Percentiles rank a stretch among this genome's conserved stretches.
These are phyloP conservation scores for Sclerotinia minor DNA, from an alignment of 2,329 filamentous ascomycete genomes.

Conservation along the genomic window DNA sequence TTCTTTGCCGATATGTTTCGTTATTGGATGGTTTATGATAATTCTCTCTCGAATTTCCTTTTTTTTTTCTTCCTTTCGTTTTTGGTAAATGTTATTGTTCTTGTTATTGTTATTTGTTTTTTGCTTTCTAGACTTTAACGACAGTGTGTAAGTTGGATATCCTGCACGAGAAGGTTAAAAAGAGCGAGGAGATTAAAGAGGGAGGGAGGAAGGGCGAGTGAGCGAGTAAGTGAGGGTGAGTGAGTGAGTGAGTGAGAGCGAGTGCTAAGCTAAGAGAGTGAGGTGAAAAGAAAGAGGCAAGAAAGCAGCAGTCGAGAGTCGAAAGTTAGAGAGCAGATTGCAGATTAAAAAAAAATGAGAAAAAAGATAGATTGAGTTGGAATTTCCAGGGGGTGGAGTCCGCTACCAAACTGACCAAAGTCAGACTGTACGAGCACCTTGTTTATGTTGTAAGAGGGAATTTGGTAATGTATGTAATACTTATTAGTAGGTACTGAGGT, in stretches of 20 bases:
- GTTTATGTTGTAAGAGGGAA: too few relatives aligned
- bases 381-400: too few relatives aligned
- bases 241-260: not conserved
- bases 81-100: not conserved
- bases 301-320: not conserved
- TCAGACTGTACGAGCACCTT: too few relatives aligned
- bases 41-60: not conserved
- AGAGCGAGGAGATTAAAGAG: too few relatives aligned
- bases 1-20: not conserved
- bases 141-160: constrained; percentile 25
- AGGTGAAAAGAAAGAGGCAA: not conserved
- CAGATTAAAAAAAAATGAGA: not conserved
- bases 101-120: not conserved
- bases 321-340: too few relatives aligned
- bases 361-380: not conserved
- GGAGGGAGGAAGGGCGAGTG: not conserved
- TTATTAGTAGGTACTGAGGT: too few relatives aligned
- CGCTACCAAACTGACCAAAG: too few relatives aligned
- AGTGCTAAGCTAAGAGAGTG: not conserved
- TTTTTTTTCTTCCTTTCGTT: not conserved
- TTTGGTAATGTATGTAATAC: too few relatives aligned
- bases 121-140: constrained; percentile 10
- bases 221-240: not conserved
- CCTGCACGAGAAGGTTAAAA: constrained; percentile 2
- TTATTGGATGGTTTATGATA: constrained; percentile 7